Percentiles rank a stretch among this genome's conserved stretches.
These are phyloP conservation scores for Parascedosporium putredinis DNA, from an alignment of 2,329 filamentous ascomycete species.

Conservation along the genomic window DNA sequence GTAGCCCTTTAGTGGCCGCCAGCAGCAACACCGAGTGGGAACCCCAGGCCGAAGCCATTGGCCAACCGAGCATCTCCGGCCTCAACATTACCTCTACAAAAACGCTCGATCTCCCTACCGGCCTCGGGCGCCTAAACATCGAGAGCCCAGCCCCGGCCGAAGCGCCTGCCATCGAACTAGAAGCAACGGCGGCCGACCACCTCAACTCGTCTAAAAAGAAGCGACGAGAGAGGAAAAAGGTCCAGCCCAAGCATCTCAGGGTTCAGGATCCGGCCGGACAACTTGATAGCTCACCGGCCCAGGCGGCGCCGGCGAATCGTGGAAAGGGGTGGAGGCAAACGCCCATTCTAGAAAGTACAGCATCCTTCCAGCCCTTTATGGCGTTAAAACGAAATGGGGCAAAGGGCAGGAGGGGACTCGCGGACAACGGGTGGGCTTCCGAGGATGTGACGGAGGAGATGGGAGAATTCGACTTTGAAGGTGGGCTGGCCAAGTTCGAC, in stretches of 20 bases:
- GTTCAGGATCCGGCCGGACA: conserved; percentile 2
- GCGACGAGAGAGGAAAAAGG: conserved; percentile 3
- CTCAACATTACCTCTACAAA: background rate
- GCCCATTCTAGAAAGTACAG: conserved; percentile 47
- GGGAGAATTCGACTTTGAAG: conserved; percentile 89
- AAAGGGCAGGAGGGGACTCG: conserved; percentile 25
- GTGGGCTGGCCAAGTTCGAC: conserved; percentile 86
- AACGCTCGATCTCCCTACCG: background rate
- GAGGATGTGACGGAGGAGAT: conserved; percentile 93
- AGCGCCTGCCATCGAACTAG: background rate
- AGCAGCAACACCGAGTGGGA: background rate
- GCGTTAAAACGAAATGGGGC: conserved; percentile 48
- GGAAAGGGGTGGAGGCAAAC: conserved; percentile 51
- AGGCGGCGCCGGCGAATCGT: conserved; percentile 13
- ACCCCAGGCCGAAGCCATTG: background rate
- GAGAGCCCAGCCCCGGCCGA: background rate
- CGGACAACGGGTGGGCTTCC: conserved; percentile 82
- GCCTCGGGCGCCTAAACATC: background rate
- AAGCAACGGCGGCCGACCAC: background rate
- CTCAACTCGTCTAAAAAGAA: conserved; percentile 1
- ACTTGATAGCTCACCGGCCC: conserved; percentile 11
- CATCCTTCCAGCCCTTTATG: conserved; percentile 53
- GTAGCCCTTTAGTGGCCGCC: background rate
- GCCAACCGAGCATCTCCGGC: background rate
- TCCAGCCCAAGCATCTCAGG: background rate